These are phyloP conservation scores for Suhomyces anneliseae DNA, from an alignment of 1,139 yeast genomes.

Conservation along the genomic window DNA sequence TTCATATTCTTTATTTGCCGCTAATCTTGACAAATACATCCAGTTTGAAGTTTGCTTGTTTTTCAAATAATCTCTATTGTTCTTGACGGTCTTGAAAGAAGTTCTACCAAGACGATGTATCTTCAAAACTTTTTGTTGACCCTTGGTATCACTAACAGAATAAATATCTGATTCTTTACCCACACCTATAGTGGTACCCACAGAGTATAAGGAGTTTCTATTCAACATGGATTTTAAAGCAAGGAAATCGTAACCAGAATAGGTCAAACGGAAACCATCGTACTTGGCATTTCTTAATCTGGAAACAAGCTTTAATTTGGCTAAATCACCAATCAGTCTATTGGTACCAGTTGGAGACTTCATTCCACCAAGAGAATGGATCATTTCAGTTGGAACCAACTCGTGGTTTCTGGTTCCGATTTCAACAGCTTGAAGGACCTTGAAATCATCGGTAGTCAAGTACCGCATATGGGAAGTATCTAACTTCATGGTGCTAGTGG, in stretches of 20 bases:
- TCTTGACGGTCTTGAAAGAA: slow-evolving; percentile 88
- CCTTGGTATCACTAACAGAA: slow-evolving; percentile 72
- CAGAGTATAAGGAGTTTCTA: slow-evolving; percentile 69
- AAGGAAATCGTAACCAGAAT: slow-evolving; percentile 86
- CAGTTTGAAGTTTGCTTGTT: slow-evolving; percentile 71
- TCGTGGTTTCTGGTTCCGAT: slow-evolving; percentile 92
- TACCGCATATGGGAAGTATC: slow-evolving; percentile 94
- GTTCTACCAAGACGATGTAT: slow-evolving; percentile 93
- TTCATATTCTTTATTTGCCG: slow-evolving; percentile 89
- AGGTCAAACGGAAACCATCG: slow-evolving; percentile 90
- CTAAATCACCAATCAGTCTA: slow-evolving; percentile 78
- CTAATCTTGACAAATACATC: slow-evolving; percentile 88
- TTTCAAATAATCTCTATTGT: slow-evolving; percentile 86
- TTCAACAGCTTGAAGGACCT: slow-evolving; percentile 86
- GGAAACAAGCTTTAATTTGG: slow-evolving; percentile 77
- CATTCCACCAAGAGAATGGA: slow-evolving; percentile 76
- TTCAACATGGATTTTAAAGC: slow-evolving; percentile 82
- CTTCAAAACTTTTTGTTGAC: slow-evolving; percentile 71
- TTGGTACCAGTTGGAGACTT: slow-evolving; percentile 76
- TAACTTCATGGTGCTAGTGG: slow-evolving; percentile 62
- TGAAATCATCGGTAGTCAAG: slow-evolving; percentile 84
- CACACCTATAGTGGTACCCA: slow-evolving; percentile 90
- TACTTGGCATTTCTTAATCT: slow-evolving; percentile 81
- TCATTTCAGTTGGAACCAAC: slow-evolving; percentile 85
- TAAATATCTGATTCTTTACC: slow-evolving; percentile 97